Evolutionary conservation across 257 asterid species (phyloP).

Genomic region (Ilex aquifolium): DNA sequence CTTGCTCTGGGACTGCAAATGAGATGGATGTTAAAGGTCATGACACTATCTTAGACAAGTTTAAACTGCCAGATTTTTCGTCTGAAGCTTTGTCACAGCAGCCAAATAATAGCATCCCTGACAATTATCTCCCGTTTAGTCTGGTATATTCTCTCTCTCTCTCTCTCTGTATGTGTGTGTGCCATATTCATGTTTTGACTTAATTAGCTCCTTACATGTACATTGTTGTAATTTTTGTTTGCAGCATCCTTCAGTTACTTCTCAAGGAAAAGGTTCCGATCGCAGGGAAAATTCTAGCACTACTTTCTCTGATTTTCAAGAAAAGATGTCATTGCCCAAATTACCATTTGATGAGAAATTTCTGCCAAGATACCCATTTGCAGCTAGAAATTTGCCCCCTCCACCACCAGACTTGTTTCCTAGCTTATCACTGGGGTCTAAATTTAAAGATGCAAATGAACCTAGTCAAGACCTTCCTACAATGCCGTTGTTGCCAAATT

Average conservation of each 20-base stretch:
- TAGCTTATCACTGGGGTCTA: constrained; percentile 71
- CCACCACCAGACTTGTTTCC: constrained; percentile 58
- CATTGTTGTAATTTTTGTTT: constrained; percentile 12
- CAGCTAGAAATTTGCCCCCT: constrained; percentile 36
- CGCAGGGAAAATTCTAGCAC: constrained; percentile 34
- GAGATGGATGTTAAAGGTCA: constrained; percentile 16
- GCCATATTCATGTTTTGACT: not conserved
- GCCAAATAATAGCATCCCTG: constrained; percentile 26
- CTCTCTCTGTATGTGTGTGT: constrained; percentile 9
- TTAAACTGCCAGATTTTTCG: constrained; percentile 18
- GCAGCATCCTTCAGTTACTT: constrained; percentile 46
- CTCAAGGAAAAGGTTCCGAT: constrained; percentile 63
- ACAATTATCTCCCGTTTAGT: constrained; percentile 38
- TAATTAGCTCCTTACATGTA: not conserved
- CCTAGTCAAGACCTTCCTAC: constrained; percentile 40
- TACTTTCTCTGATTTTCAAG: constrained; percentile 60
- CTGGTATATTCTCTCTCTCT: constrained; percentile 39
- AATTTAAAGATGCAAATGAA: constrained; percentile 40
- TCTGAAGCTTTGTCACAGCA: constrained; percentile 29
- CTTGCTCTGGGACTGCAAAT: constrained; percentile 20
- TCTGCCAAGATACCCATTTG: constrained; percentile 59
- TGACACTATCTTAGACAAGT: constrained; percentile 8
- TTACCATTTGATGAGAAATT: constrained; percentile 65
- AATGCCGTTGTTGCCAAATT: constrained; percentile 65
- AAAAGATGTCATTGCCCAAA: constrained; percentile 59